These are phyloP conservation scores for Sideroxylon spinosum DNA, from an alignment of 179 eudicot species.

Conservation along the genomic window DNA sequence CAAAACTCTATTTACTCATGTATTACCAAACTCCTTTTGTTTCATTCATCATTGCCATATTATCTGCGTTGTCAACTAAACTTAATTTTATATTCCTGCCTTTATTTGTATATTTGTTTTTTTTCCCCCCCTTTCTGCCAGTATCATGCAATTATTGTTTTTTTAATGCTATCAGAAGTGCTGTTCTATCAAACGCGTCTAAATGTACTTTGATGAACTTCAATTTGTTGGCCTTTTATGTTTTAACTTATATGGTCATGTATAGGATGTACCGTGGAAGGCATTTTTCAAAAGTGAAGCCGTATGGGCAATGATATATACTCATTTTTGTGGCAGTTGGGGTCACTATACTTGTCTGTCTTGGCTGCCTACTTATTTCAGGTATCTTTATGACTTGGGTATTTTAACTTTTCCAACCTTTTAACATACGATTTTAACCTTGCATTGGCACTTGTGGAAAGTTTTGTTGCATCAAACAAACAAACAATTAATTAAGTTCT, in stretches of 20 bases:
- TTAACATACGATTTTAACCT: not conserved
- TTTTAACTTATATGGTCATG: not conserved
- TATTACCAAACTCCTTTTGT: not conserved
- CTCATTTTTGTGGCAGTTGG: slow-evolving; percentile 99
- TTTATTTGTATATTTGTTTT: not conserved
- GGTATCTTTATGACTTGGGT: slow-evolving; percentile 36
- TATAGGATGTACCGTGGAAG: slow-evolving; percentile 92
- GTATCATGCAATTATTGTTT: not conserved
- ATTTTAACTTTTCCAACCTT: not conserved
- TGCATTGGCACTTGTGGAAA: not conserved
- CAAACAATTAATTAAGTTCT: no score
- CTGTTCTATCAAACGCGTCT: not conserved
- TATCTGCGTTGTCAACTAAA: not conserved
- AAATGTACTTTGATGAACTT: not conserved
- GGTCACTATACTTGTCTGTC: slow-evolving; percentile 93
- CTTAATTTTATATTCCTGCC: not conserved
- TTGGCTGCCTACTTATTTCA: slow-evolving; percentile 96
- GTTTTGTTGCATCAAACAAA: slow-evolving; percentile 5
- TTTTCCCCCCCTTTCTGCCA: not conserved
- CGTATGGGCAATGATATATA: slow-evolving; percentile 98
- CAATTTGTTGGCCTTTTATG: not conserved
- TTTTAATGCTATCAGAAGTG: not conserved
- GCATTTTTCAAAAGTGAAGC: slow-evolving; percentile 77
- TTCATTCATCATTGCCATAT: not conserved
- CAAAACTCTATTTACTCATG: no score